Conservation (phyloP, 2,329 filamentous ascomycete genomes). For the Samsoniella hepiali region DNA sequence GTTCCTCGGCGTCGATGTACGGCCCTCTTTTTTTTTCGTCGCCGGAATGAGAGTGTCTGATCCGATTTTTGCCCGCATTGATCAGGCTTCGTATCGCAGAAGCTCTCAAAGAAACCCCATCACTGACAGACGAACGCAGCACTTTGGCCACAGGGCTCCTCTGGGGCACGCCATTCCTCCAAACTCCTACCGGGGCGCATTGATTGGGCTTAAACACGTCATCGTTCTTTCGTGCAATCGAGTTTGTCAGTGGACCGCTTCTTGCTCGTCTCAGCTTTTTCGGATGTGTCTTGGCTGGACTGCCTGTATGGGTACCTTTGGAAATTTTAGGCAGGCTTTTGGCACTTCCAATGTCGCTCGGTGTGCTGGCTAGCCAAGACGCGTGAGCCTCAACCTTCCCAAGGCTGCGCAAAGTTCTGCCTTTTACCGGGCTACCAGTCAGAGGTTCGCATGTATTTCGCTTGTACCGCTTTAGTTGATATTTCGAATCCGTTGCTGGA, state of each 20-base stretch:
- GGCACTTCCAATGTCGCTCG: background rate
- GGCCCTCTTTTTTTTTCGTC: background rate
- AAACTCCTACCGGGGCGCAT: conserved; percentile 3
- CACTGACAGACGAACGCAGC: conserved; percentile 12
- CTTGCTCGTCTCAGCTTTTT: conserved; percentile 6
- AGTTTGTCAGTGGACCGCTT: conserved; percentile 6
- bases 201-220: conserved; percentile 1
- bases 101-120: conserved; percentile 13
- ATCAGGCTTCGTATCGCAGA: conserved; percentile 16
- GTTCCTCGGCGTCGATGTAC: background rate
- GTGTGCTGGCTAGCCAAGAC: background rate
- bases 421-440: conserved; percentile 3
- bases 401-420: background rate
- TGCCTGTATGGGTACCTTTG: background rate
- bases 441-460: conserved; percentile 1
- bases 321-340: conserved; percentile 18
- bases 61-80: conserved; percentile 12
- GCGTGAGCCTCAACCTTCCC: background rate
- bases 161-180: conserved; percentile 13
- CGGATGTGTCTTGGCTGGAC: background rate
- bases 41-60: background rate
- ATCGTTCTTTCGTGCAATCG: background rate
- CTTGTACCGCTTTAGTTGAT: conserved; percentile 15
- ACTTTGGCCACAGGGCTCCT: conserved; percentile 14
- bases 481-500: conserved; percentile 16